These are phyloP conservation scores for Scheffersomyces insectosa DNA, from an alignment of 1,139 yeast species.

Conservation along the genomic window DNA sequence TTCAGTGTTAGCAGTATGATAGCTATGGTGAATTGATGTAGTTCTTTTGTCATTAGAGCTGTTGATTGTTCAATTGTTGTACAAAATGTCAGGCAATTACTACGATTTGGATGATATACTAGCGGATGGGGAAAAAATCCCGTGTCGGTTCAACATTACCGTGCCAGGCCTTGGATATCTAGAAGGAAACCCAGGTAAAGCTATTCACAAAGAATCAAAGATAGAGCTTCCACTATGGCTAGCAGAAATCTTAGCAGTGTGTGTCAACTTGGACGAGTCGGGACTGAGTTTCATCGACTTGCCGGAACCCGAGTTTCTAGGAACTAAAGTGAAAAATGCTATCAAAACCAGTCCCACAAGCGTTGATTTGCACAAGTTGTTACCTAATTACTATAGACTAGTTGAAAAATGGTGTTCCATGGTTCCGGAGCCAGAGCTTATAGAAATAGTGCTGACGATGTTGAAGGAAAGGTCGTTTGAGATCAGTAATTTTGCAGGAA, in stretches of 20 bases:
- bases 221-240: constrained; percentile 89
- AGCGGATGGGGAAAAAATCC: constrained; percentile 69
- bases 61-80: background rate
- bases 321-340: constrained; percentile 70
- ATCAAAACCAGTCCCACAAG: constrained; percentile 71
- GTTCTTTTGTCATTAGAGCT: background rate
- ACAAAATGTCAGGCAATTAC: constrained; percentile 35
- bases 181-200: constrained; percentile 77
- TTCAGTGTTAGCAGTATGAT: background rate
- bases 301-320: constrained; percentile 66
- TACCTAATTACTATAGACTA: constrained; percentile 65
- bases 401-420: constrained; percentile 74
- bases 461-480: constrained; percentile 66
- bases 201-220: constrained; percentile 63
- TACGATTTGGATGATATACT: constrained; percentile 88
- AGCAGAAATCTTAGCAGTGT: constrained; percentile 72
- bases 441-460: constrained; percentile 54
- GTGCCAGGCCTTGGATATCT: constrained; percentile 87
- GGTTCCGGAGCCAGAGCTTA: constrained; percentile 65
- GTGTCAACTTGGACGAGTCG: constrained; percentile 38
- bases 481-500: constrained; percentile 70
- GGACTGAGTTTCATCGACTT: constrained; percentile 66
- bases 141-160: constrained; percentile 73
- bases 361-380: constrained; percentile 68
- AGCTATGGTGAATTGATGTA: background rate